A percentile compares a stretch with the other conserved stretches of the same genome.
These are phyloP conservation scores for Pyricularia grisea DNA, from an alignment of 2,329 filamentous ascomycete species.

Conservation along the genomic window DNA sequence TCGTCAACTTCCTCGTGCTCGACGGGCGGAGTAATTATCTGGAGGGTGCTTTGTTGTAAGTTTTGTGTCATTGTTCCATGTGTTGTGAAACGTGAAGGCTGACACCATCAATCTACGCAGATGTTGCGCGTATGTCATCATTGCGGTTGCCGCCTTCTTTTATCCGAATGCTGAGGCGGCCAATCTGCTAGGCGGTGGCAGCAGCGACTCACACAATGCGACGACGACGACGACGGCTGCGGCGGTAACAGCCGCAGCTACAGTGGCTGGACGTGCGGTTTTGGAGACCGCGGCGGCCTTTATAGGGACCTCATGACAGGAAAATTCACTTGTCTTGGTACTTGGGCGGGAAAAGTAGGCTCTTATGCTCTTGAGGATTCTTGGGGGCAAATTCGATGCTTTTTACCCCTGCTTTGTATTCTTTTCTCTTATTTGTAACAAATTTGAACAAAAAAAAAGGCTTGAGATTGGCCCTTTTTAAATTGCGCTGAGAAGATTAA, in stretches of 20 bases:
- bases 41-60: slow-evolving; percentile 17
- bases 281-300: neutral
- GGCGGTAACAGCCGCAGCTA: neutral
- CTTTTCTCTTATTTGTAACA: neutral
- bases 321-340: neutral
- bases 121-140: slow-evolving; percentile 18
- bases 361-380: no score
- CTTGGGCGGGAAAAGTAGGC: neutral
- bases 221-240: neutral
- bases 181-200: slow-evolving; percentile 12
- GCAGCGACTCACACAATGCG: neutral
- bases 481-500: neutral
- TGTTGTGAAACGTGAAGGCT: neutral
- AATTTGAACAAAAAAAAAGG: neutral
- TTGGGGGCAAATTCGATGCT: neutral
- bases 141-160: slow-evolving; percentile 17
- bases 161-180: slow-evolving; percentile 14
- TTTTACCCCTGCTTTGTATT: neutral
- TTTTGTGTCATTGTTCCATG: neutral
- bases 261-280: neutral
- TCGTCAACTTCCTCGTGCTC: slow-evolving; percentile 68
- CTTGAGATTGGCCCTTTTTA: no score
- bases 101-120: neutral
- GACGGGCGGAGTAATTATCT: slow-evolving; percentile 64
- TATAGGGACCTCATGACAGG: neutral